Base-by-base conservation (phyloP, 331 rosid genomes). In the Acacia concinna region DNA sequence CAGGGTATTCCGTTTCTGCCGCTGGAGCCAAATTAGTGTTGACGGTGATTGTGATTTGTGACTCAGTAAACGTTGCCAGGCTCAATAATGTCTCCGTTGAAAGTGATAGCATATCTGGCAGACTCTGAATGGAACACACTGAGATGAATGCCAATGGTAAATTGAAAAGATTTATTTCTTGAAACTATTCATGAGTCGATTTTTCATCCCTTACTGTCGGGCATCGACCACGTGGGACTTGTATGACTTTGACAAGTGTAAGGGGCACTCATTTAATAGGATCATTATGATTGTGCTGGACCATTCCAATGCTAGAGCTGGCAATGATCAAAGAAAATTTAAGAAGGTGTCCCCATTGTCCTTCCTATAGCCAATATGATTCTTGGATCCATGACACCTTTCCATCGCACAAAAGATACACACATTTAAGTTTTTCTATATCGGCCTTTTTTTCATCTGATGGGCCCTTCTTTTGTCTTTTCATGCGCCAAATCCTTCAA, bases 341-440 rank as follows among this genome's bases (percentile, higher is more conserved):
- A 94, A 89, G 84, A 74, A 32, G 85, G 81, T 90, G 98, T 89
- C 97, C 98, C 97, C 93, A 85, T 79, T 83, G 96, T 85, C 86
- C 87, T 81, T 80, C 52, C 13, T 66, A 56, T 43, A 18, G 60
- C 88, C 85, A 68, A 75, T 75, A 82, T 81, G 86, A 82, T 81
- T 83, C 81, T 84, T 71, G 75, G 89, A 85, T 89, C 93, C 81
- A 74, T 51, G 80, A 81, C 76, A 83, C 80, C 87, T 76, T 73
- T 81, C 71, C 74, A 73, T 77, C 78, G 9, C 83, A 78, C 78
- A 65, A 66, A 78, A 68, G 46, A 73, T 81, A 76, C 81, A n/a
- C 75, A 75, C 83, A 85, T 80, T 80, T 67, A 76, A 65, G 60
- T 78, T 78, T 49, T 76, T 78, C 86, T 52, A 82, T 85, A 79